Conservation (phyloP, 2,329 filamentous ascomycete genomes). For the Thelonectria discophora region DNA sequence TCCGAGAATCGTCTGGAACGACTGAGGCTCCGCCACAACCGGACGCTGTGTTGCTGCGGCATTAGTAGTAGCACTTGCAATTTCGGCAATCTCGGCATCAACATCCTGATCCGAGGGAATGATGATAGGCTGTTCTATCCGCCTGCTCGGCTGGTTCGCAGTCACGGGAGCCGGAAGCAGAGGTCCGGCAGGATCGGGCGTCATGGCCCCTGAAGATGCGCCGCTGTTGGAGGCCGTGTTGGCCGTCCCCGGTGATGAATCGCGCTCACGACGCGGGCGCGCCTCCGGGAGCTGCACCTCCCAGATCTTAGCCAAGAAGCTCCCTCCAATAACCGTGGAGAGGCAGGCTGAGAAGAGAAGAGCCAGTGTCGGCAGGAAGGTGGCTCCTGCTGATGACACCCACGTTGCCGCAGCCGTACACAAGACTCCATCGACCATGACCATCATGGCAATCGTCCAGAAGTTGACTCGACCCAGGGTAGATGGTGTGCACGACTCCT, state of each 20-base stretch:
- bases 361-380: conserved; percentile 64
- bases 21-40: conserved; percentile 41
- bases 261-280: conserved; percentile 57
- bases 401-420: conserved; percentile 65
- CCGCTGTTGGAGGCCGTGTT: conserved; percentile 39
- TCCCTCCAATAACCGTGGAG: conserved; percentile 65
- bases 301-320: conserved; percentile 68
- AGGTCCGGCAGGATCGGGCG: conserved; percentile 39
- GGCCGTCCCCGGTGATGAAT: conserved; percentile 24
- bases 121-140: conserved; percentile 58
- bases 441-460: conserved; percentile 68
- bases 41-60: conserved; percentile 37
- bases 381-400: conserved; percentile 64
- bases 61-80: conserved; percentile 48
- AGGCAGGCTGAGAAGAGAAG: conserved; percentile 62
- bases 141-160: conserved; percentile 38
- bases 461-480: conserved; percentile 74
- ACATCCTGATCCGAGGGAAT: conserved; percentile 71
- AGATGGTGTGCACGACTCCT: conserved; percentile 72
- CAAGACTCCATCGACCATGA: conserved; percentile 68
- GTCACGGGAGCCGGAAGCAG: conserved; percentile 55
- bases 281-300: conserved; percentile 65
- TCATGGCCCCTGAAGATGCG: conserved; percentile 38
- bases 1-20: conserved; percentile 65
- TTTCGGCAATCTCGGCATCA: conserved; percentile 65